Evolutionary conservation across 2,329 filamentous ascomycete species (phyloP).

Genomic region (Plenodomus tracheiphilus): DNA sequence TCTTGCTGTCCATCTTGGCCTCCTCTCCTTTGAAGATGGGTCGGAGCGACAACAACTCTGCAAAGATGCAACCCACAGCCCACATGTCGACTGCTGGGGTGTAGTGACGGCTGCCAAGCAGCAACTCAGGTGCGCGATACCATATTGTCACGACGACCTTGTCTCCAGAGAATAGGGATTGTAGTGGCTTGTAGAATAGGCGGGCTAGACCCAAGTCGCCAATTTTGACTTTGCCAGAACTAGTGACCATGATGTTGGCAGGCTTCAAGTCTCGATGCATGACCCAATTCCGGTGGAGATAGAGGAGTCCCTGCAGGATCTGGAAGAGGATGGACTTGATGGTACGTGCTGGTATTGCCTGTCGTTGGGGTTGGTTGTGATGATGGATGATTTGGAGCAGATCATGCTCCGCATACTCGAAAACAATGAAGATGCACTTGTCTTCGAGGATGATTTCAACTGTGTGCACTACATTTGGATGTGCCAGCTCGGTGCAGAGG

Average conservation of each 20-base stretch:
- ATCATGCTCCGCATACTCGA: constrained; percentile 98
- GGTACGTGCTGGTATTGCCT: constrained; percentile 83
- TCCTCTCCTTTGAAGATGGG: constrained; percentile 99
- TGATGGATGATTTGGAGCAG: constrained; percentile 97
- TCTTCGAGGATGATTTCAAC: constrained; percentile 97
- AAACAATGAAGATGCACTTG: constrained; percentile 99
- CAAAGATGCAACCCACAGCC: constrained; percentile 98
- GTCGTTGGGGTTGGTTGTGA: constrained; percentile 85
- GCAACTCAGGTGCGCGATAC: constrained; percentile 93
- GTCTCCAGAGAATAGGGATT: constrained; percentile 88
- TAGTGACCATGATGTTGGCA: constrained; percentile 98
- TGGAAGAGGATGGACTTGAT: constrained; percentile 96
- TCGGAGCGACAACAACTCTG: constrained; percentile 83
- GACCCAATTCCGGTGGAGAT: constrained; percentile 96
- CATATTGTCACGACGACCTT: constrained; percentile 99
- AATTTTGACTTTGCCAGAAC: constrained; percentile 85
- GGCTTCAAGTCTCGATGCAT: constrained; percentile 96
- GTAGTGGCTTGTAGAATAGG: constrained; percentile 90
- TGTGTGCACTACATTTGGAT: constrained; percentile 86
- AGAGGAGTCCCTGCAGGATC: constrained; percentile 90
- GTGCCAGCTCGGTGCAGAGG: constrained; percentile 86
- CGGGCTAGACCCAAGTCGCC: constrained; percentile 91
- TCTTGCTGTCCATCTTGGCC: constrained; percentile 98
- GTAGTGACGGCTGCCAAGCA: constrained; percentile 93
- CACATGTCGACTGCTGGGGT: constrained; percentile 96